These are phyloP conservation scores for Basipetospora chlamydospora DNA, from an alignment of 2,329 filamentous ascomycete species.

Conservation along the genomic window DNA sequence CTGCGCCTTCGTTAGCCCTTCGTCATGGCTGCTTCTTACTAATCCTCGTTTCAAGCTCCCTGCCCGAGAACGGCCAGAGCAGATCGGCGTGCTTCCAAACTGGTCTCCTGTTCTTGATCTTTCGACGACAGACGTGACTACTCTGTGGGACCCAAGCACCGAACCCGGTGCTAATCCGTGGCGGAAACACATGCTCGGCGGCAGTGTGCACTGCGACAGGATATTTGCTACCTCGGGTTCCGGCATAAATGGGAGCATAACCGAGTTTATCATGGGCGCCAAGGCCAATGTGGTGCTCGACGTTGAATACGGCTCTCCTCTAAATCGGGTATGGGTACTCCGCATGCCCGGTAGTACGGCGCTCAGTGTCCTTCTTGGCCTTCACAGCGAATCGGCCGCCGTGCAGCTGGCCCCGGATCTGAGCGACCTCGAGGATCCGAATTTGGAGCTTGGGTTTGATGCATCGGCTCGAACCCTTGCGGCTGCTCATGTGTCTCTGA, in stretches of 20 bases:
- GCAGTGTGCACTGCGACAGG: too few relatives aligned
- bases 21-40: too few relatives aligned
- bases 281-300: constrained; percentile 52
- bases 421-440: constrained; percentile 26
- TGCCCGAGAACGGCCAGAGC: constrained; percentile 34
- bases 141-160: too few relatives aligned
- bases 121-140: constrained; percentile 31
- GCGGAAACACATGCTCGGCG: too few relatives aligned
- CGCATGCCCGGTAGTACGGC: constrained; percentile 5
- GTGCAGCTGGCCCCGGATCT: constrained; percentile 35
- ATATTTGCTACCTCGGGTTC: constrained; percentile 55
- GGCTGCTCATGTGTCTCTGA: constrained; percentile 20
- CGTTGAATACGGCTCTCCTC: constrained; percentile 31
- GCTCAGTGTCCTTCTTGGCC: constrained; percentile 27
- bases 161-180: too few relatives aligned
- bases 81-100: constrained; percentile 39
- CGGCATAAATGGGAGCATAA: constrained; percentile 45
- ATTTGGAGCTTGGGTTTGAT: constrained; percentile 31
- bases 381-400: constrained; percentile 32
- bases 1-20: too few relatives aligned
- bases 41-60: too few relatives aligned
- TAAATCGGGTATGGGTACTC: constrained; percentile 41
- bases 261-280: constrained; percentile 55
- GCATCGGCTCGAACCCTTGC: constrained; percentile 36
- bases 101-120: constrained; percentile 48